Conservation (phyloP, 31 red algal genomes). For the Asparagopsis taxiformis region DNA sequence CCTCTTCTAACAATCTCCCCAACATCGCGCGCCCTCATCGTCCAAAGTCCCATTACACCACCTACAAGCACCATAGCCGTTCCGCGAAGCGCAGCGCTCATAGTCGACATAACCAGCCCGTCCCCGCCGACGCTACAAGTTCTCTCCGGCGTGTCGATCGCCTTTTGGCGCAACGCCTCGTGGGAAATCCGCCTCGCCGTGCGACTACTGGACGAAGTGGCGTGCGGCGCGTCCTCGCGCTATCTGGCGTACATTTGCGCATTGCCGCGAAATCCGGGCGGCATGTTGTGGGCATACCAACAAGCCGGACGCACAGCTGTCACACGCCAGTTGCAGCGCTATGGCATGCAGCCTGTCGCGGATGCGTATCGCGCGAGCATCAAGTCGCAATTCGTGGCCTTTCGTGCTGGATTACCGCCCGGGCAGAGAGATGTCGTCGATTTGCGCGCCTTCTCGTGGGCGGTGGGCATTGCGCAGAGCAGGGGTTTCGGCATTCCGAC, state of each 20-base stretch:
- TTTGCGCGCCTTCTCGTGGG: conserved; percentile 35
- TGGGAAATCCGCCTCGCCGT: conserved; percentile 44
- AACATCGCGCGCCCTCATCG: conserved; percentile 38
- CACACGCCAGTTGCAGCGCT: conserved; percentile 6
- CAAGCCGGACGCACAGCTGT: conserved; percentile 9
- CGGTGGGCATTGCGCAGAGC: conserved; percentile 33
- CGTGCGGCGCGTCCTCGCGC: conserved; percentile 11
- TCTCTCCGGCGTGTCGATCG: neutral
- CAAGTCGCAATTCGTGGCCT: conserved; percentile 11
- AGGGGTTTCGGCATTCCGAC: conserved; percentile 44
- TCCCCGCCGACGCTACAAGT: conserved; percentile 12
- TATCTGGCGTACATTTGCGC: conserved; percentile 23
- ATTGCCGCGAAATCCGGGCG: conserved; percentile 22
- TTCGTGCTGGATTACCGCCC: conserved; percentile 22
- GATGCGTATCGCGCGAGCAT: conserved; percentile 15
- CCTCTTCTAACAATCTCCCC: neutral
- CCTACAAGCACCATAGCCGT: conserved; percentile 18
- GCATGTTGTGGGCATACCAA: conserved; percentile 43
- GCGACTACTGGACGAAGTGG: conserved; percentile 33
- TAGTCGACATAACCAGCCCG: neutral
- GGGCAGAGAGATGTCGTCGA: conserved; percentile 10
- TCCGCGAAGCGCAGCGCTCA: conserved; percentile 7
- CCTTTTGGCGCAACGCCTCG: conserved; percentile 32
- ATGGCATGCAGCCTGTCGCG: conserved; percentile 22
- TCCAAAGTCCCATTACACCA: neutral